Conservation (phyloP, 108 stramenopile genomes). For the Skeletonema costatum region DNA sequence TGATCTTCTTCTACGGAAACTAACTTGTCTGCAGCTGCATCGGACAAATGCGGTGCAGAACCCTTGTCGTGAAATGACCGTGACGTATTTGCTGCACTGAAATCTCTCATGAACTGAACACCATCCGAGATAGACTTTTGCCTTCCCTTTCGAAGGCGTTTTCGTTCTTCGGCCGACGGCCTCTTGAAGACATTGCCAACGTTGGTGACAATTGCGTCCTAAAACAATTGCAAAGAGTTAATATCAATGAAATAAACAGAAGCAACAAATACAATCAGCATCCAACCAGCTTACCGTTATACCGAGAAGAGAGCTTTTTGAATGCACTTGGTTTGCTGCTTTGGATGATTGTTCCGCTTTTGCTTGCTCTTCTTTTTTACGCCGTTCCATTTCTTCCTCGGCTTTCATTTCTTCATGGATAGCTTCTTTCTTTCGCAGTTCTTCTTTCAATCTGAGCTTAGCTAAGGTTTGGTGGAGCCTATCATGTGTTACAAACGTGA, state of each 20-base stretch:
- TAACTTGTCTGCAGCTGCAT: conserved; percentile 26
- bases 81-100: background rate
- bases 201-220: background rate
- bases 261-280: background rate
- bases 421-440: conserved; percentile 30
- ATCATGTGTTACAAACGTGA: background rate
- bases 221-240: background rate
- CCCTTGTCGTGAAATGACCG: background rate
- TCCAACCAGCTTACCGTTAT: conserved; percentile 3
- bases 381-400: conserved; percentile 27
- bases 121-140: conserved; percentile 44
- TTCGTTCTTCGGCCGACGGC: background rate
- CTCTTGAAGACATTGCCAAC: background rate
- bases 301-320: background rate
- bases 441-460: conserved; percentile 38
- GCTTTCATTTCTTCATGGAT: conserved; percentile 30
- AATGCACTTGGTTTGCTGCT: background rate
- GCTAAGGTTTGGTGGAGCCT: conserved; percentile 50
- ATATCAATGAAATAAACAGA: background rate
- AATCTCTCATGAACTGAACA: conserved; percentile 27
- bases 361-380: conserved; percentile 18
- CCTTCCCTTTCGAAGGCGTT: conserved; percentile 2
- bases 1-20: conserved; percentile 2
- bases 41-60: conserved; percentile 9
- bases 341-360: background rate